Evolutionary conservation across 2,329 filamentous ascomycete species (phyloP), one percentile per base, ranked within the genome.

Genomic region (Corynespora cassiicola): DNA sequence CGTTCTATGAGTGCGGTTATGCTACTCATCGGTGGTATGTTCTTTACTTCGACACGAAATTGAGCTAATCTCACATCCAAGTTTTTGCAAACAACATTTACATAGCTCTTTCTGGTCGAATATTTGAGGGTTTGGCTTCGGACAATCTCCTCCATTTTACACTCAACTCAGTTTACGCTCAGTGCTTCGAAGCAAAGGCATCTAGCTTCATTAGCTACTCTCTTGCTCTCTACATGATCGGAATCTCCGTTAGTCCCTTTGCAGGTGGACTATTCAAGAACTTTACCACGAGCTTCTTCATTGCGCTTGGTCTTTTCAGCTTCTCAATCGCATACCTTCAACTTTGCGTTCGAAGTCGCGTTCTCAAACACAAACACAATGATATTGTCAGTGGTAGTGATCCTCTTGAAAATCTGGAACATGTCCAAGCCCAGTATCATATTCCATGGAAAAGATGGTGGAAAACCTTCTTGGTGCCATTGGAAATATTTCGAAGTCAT

Each of bases 121-220:
- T 45, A 2, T 49, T 49, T 20, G 46, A 49, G 26, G 46, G 46
- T 2, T 20, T 49, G 6, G 42, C 45, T 3, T 39, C 45, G 5
- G 45, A 49, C 19, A 49, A 49, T 25, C 10, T 49, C 7, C 42
- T 49, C 5, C 42, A 45, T 21, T 49, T 32, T n/a, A 29, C 19
- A 2, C 36, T 47, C 6, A 39, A 36, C 20, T 14, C 39, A 9
- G 25, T 33, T 6, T 47, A 42, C 26, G 24, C 29, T 2, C 28
- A 29, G 15, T 20, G 10, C 10, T 3, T 16, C 10, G 7, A 17
- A n/a, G 15, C 17, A 5, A 21, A 25, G 28, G 18, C 24, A 4
- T 45, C 34, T 5, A 26, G 12, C 6, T 20, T 45, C 3, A 39
- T 49, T 8, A 19, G 32, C 6, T 17, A 27, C 6, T 49, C 45